phyloP scores from a whole-genome alignment of 1,284 basidiomycete species.

The Phellopilus nigrolimitatus region DNA sequence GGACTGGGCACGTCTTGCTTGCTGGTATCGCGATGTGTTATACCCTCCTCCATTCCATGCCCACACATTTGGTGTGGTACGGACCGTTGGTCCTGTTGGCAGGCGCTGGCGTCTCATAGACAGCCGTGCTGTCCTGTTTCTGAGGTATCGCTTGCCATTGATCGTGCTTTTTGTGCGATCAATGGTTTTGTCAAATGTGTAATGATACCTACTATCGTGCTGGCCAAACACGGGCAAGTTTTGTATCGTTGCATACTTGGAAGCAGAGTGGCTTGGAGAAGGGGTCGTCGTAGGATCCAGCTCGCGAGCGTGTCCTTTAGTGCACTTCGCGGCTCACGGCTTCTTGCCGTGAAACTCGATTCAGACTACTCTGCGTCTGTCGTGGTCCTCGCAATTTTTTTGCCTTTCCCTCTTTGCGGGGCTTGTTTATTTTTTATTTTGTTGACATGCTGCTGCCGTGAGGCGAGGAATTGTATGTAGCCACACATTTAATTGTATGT shows the following conservation, averaged over 20 bases:
- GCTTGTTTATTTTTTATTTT: not conserved
- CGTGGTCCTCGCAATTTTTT: slow-evolving; percentile 28
- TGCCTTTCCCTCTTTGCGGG: slow-evolving; percentile 15
- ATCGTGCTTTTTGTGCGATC: no score
- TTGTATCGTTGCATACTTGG: not conserved
- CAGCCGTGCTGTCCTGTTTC: no score
- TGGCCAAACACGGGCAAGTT: no score
- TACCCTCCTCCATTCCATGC: not conserved
- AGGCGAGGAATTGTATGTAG: no score
- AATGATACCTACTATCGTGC: no score
- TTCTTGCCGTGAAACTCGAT: slow-evolving; percentile 42
- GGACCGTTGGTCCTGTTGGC: no score
- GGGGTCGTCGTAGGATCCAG: not conserved
- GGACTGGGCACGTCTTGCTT: slow-evolving; percentile 1
- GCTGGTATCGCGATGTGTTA: not conserved
- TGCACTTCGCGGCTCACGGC: slow-evolving; percentile 46
- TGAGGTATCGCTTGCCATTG: no score
- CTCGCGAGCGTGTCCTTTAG: slow-evolving; percentile 34
- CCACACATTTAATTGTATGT: no score
- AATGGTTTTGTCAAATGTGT: no score
- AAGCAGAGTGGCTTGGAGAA: not conserved
- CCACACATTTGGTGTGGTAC: not conserved
- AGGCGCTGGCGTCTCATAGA: no score
- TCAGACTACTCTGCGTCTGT: slow-evolving; percentile 54
- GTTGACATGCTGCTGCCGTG: no score